Percentiles rank a stretch among this genome's conserved stretches.
Conservation (phyloP, 2,329 filamentous ascomycete species). For the Claviceps africana region DNA sequence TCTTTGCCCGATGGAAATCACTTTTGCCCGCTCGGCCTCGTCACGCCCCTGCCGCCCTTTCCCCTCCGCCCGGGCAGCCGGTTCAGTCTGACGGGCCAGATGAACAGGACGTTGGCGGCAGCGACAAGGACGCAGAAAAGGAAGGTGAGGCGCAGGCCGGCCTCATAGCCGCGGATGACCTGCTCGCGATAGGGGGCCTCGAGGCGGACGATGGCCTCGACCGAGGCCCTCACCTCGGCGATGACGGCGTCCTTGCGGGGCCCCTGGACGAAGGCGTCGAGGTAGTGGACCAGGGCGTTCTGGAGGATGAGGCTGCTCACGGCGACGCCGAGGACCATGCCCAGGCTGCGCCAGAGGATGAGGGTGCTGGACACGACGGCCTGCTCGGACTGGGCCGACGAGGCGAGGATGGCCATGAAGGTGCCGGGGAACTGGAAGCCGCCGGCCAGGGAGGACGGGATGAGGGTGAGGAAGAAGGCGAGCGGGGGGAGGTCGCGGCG, state of each 20-base stretch:
- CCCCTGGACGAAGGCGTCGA: conserved; percentile 44
- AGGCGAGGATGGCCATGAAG: conserved; percentile 49
- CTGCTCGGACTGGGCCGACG: conserved; percentile 45
- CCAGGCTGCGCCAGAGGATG: conserved; percentile 57
- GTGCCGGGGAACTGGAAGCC: conserved; percentile 52
- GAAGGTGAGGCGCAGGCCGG: conserved; percentile 35
- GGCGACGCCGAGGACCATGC: conserved; percentile 60
- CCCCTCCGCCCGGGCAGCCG: conserved; percentile 30
- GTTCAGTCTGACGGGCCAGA: conserved; percentile 40
- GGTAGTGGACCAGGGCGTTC: conserved; percentile 49
- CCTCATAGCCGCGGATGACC: conserved; percentile 41
- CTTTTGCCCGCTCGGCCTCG: too few relatives aligned
- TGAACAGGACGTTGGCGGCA: conserved; percentile 30
- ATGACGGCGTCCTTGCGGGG: conserved; percentile 43
- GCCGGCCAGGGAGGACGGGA: conserved; percentile 42
- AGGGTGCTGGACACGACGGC: conserved; percentile 58
- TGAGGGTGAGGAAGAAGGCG: conserved; percentile 41
- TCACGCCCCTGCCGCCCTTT: too few relatives aligned
- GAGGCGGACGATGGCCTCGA: conserved; percentile 36
- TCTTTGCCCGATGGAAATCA: too few relatives aligned
- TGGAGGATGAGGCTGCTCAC: conserved; percentile 59
- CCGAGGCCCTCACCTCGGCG: conserved; percentile 35
- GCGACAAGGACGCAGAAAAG: conserved; percentile 30
- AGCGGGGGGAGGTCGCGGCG: conserved; percentile 34
- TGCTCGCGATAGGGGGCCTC: conserved; percentile 33